These are phyloP conservation scores for Priceomyces castillae DNA, from an alignment of 805 yeast genomes.

Conservation along the genomic window DNA sequence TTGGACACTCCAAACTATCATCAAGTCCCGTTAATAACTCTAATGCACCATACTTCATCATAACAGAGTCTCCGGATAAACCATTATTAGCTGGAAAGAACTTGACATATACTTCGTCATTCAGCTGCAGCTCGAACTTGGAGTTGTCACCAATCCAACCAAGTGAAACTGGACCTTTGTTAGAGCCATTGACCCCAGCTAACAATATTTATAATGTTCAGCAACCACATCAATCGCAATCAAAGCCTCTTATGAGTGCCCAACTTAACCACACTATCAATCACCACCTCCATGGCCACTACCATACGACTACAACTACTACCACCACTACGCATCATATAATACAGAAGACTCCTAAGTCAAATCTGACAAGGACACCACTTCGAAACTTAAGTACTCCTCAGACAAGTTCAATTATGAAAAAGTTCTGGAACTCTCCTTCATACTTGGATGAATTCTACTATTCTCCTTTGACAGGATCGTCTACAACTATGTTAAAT, in stretches of 20 bases:
- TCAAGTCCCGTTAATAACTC: slow-evolving; percentile 5
- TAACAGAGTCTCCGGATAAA: slow-evolving; percentile 38
- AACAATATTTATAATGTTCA: slow-evolving; percentile 14
- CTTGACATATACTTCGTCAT: slow-evolving; percentile 59
- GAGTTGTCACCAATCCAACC: slow-evolving; percentile 60
- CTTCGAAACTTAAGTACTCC: slow-evolving; percentile 38
- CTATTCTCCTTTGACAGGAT: slow-evolving; percentile 39
- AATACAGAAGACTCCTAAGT: slow-evolving; percentile 35
- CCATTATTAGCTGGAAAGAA: slow-evolving; percentile 41
- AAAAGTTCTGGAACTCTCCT: slow-evolving; percentile 64
- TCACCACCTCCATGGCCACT: slow-evolving; percentile 4
- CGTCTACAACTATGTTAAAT: slow-evolving; percentile 24
- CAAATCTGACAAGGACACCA: slow-evolving; percentile 31
- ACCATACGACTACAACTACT: slow-evolving; percentile 6
- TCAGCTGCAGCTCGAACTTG: slow-evolving; percentile 62
- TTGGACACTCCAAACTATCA: slow-evolving; percentile 6
- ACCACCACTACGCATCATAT: slow-evolving; percentile 8
- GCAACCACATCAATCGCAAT: slow-evolving; percentile 5
- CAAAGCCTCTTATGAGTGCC: slow-evolving; percentile 3
- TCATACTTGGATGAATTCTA: slow-evolving; percentile 66
- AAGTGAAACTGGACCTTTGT: slow-evolving; percentile 60
- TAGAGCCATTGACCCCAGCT: slow-evolving; percentile 64
- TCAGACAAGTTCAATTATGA: slow-evolving; percentile 42
- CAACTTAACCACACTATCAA: slow-evolving; percentile 1
- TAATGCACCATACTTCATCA: slow-evolving; percentile 20